phyloP scores from a whole-genome alignment of 257 asterid species.

The Fraxinus pennsylvanica region DNA sequence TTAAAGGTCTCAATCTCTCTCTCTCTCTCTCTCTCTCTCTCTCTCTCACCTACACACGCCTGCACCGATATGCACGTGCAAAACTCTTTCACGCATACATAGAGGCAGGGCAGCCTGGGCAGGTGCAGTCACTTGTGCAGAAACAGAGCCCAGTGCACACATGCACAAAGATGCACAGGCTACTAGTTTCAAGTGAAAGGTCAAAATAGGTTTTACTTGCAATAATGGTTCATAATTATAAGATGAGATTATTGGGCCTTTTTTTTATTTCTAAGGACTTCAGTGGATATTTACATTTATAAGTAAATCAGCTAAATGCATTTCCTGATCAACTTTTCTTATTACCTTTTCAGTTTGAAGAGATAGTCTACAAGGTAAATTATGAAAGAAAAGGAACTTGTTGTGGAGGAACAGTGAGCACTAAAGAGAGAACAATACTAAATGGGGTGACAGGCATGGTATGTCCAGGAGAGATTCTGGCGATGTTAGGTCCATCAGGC shows the following conservation, averaged over 20 bases:
- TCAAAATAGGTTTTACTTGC: not conserved
- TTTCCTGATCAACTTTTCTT: constrained; percentile 13
- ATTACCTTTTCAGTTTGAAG: constrained; percentile 70
- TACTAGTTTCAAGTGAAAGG: not conserved
- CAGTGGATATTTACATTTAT: constrained; percentile 17
- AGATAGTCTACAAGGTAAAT: constrained; percentile 70
- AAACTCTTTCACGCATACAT: not conserved
- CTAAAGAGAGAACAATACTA: constrained; percentile 71
- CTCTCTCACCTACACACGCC: constrained; percentile 8
- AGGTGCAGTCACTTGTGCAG: not conserved
- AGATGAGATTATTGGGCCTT: constrained; percentile 3
- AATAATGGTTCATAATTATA: not conserved
- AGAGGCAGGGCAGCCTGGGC: not conserved
- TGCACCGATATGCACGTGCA: not conserved
- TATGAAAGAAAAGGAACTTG: constrained; percentile 43
- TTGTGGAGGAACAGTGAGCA: constrained; percentile 39
- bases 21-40: not conserved
- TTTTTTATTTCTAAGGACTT: constrained; percentile 7
- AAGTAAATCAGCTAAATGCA: constrained; percentile 1
- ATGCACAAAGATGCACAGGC: constrained; percentile 8
- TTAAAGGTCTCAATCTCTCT: constrained; percentile 54
- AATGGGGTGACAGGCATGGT: constrained; percentile 90
- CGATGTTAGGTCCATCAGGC: constrained; percentile 97
- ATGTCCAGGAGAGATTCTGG: constrained; percentile 85
- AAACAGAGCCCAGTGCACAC: not conserved